phyloP scores from a whole-genome alignment of 202 grass and related monocot species.

The Schoenoplectus tabernaemontani region DNA sequence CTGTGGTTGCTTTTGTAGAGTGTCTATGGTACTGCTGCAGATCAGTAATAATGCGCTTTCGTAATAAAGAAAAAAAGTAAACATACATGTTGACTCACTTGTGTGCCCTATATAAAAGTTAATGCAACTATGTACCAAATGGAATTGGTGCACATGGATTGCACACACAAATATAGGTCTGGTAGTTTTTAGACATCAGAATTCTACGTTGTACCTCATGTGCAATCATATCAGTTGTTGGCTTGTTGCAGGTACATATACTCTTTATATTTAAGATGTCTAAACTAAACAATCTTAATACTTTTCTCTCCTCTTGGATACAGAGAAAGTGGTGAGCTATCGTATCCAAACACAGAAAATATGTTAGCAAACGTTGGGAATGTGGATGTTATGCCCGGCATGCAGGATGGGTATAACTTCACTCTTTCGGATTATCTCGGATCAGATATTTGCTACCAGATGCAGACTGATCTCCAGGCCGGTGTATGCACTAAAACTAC shows the following conservation, averaged over 20 bases:
- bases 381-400: constrained; percentile 49
- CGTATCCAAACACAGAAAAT: constrained; percentile 63
- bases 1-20: neutral
- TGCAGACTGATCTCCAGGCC: constrained; percentile 54
- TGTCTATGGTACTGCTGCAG: neutral
- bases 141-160: neutral
- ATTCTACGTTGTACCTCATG: neutral
- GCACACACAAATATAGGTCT: neutral
- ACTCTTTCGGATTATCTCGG: constrained; percentile 85
- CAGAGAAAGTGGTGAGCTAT: constrained; percentile 28
- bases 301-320: neutral
- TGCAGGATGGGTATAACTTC: constrained; percentile 74
- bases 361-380: constrained; percentile 35
- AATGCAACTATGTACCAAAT: neutral
- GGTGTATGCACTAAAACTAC: constrained; percentile 60
- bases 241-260: neutral
- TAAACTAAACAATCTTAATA: neutral
- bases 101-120: neutral
- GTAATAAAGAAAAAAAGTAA: constrained; percentile 2
- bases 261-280: neutral
- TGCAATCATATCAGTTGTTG: constrained; percentile 4
- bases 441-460: constrained; percentile 71
- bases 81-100: neutral
- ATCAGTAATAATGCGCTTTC: neutral
- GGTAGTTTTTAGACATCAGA: neutral